These are phyloP conservation scores for Hypoxylon cercidicola DNA, from an alignment of 495 filamentous ascomycete genomes.

Conservation along the genomic window DNA sequence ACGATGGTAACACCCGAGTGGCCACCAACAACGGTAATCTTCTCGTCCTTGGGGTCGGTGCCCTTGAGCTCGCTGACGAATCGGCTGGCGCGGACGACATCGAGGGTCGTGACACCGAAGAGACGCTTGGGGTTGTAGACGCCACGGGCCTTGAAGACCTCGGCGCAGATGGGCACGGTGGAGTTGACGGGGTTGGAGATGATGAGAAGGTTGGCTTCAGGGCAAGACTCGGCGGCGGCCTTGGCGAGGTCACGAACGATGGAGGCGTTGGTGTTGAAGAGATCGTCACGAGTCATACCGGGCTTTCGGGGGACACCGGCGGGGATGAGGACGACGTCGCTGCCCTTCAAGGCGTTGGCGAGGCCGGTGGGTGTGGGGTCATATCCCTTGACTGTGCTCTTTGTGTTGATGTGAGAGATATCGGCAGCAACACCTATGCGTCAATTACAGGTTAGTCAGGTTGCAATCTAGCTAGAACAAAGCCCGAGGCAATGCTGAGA, in stretches of 20 bases:
- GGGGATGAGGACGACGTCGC: constrained; percentile 96
- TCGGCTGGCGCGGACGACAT: constrained; percentile 95
- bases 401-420: constrained; percentile 98
- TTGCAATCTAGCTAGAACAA: not conserved
- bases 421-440: constrained; percentile 92
- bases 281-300: constrained; percentile 99
- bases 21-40: constrained; percentile 94
- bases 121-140: constrained; percentile 99
- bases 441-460: constrained; percentile 25
- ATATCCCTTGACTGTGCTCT: constrained; percentile 92
- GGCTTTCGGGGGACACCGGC: constrained; percentile 99
- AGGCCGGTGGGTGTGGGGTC: constrained; percentile 79
- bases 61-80: constrained; percentile 94
- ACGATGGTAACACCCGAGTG: constrained; percentile 99
- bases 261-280: constrained; percentile 99
- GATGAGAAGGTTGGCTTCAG: constrained; percentile 94
- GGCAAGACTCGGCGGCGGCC: constrained; percentile 86
- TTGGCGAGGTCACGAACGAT: constrained; percentile 99
- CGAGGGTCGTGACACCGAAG: constrained; percentile 99
- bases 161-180: constrained; percentile 95
- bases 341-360: constrained; percentile 77
- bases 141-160: constrained; percentile 91
- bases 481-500: no score
- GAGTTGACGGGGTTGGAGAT: constrained; percentile 99
- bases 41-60: constrained; percentile 90